Base-by-base conservation (phyloP, 2,329 filamentous ascomycete species). In the Macrophomina tecta region DNA sequence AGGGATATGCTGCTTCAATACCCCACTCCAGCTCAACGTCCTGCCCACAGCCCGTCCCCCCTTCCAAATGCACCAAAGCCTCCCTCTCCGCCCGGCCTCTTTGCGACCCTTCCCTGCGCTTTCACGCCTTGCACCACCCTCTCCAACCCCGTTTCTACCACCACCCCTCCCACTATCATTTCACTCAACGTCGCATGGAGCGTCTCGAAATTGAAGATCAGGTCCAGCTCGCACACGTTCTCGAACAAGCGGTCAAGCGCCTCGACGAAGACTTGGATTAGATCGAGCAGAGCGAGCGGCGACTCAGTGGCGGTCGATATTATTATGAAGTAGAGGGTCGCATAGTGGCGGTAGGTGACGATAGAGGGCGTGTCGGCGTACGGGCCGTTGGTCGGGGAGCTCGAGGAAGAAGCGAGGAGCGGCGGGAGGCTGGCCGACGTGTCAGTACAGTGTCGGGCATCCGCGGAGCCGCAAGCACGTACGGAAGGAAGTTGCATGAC, bases 141-240 rank as follows among this genome's bases (percentile, higher is more conserved):
- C 67, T 97, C 93, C 69, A 97, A 81, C 73, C 90, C 92, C 38
- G 94, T 97, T 82, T 98, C 94, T 30, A 98, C 89, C 16, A 98
- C 94, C 14, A 97, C 93, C 0, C 94, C 94, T 14, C 94, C 94
- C 16, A 97, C 92, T 66, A 98, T 91, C 92, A 98, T 97, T 84
- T 98, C 94, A 67, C 89, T 90, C 9, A 98, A 83, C 16, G 93
- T 89, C 8, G 94, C 91, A 82, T 99, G 95, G 74, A 99, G 84
- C 16, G 93, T 96, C 85, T 99, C 95, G 73, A 97, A 99, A 78
- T 98, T 98, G 83, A 99, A 99, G 78, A 99, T 99, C 72, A 99
- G 86, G 79, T 99, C 94, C 66, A 99, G 84, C 83, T 99, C 95
- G 85, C 95, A 99, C 9, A 99, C 95, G 77, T 99, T 97, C 82